Conservation (phyloP, 345 rosid genomes). For the Hypericum androsaemum region DNA sequence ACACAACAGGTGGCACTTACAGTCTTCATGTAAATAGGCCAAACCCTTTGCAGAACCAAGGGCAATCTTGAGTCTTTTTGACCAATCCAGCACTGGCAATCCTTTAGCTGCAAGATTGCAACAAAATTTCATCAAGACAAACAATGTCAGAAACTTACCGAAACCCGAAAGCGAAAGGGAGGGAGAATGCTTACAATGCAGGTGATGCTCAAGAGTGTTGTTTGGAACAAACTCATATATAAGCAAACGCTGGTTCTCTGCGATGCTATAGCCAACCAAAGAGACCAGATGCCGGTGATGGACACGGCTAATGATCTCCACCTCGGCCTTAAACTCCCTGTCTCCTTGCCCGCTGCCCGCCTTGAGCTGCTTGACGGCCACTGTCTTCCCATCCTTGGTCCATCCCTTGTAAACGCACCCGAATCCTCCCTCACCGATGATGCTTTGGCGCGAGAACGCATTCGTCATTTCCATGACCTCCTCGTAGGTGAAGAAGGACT, state of each 20-base stretch:
- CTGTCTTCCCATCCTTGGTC: conserved; percentile 40
- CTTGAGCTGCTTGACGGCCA: conserved; percentile 93
- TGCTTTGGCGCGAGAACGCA: conserved; percentile 58
- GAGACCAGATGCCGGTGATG: conserved; percentile 94
- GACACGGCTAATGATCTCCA: conserved; percentile 89
- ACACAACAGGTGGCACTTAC: conserved; percentile 40
- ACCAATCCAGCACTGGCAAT: conserved; percentile 65
- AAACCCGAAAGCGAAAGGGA: not conserved
- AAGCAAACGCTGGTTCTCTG: conserved; percentile 57
- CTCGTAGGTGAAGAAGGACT: conserved; percentile 55
- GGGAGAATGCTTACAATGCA: conserved; percentile 48
- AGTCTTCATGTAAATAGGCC: conserved; percentile 95
- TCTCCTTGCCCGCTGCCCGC: conserved; percentile 97
- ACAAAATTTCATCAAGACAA: not conserved
- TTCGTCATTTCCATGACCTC: conserved; percentile 75
- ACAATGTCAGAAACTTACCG: not conserved
- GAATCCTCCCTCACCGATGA: conserved; percentile 93
- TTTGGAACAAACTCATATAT: conserved; percentile 90
- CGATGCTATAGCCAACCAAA: conserved; percentile 72
- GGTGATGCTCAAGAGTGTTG: conserved; percentile 83
- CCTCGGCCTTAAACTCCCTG: conserved; percentile 88
- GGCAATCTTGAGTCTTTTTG: conserved; percentile 73
- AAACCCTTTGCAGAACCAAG: conserved; percentile 94
- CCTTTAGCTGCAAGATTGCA: conserved; percentile 36
- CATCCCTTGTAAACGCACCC: conserved; percentile 78